Base-by-base conservation (phyloP, 176 grass and related monocot species). In the Avena sativa region DNA sequence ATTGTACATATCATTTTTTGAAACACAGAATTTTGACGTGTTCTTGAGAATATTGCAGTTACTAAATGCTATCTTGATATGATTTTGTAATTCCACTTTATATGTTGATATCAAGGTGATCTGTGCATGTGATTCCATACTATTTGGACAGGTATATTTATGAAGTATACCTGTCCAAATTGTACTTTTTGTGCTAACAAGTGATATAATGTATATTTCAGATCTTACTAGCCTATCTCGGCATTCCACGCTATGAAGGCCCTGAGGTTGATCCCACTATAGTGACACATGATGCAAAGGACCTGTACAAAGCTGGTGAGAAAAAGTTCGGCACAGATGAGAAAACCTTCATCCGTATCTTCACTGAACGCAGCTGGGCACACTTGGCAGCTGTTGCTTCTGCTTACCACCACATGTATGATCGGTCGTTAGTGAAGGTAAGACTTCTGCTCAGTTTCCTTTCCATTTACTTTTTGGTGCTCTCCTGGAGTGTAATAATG, bases 231-330 rank as follows among this genome's bases (percentile, higher is more conserved):
- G 92, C 94, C 30, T 97, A 97, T 81, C 61, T 97, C 69, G 92
- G 97, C 32, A 86, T 78, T 70, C 85, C 85, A 88, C 94, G 97
- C 16, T 96, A 97, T 47, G 97, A 97, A 86, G 97, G 97, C 9
- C 92, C 92, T 79, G 89, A 96, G 87, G 90, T 92, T 80, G 97
- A 99, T 97, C 94, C 85, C 84, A 78, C 85, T 16, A 92, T 90
- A 83, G 94, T 90, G 57, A 85, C 92, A 82, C 89, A 90, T 76
- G 94, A 94, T 94, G 94, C 97, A 48, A 99, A 97, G 30, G 97
- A 94, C 80, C 86, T 99, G 30, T 97, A 93, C 78, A 99, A 93
- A 99, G 97, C 97, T 85, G 97, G 94, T 56, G 97, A 99, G 87
- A 99, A 97, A 87, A 89, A 79, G 64, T 28, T 99, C 36, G 97